A percentile compares a stretch with the other conserved stretches of the same genome.
These are phyloP conservation scores for Penicillium sp. DNA, from an alignment of 2,329 filamentous ascomycete genomes.

Conservation along the genomic window DNA sequence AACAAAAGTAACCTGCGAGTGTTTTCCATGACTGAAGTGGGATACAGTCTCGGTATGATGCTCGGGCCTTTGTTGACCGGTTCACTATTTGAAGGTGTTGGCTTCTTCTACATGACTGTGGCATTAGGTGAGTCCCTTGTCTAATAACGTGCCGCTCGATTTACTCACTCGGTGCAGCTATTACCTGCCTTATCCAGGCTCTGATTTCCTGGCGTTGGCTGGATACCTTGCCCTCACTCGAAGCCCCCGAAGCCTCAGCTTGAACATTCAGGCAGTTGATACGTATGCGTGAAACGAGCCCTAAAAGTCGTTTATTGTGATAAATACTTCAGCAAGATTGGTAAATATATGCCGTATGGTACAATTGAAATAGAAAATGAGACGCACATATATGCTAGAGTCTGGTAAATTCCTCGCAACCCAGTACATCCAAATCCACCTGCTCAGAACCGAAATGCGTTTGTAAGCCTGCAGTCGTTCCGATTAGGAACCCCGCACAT, in stretches of 20 bases:
- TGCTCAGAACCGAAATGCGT: neutral
- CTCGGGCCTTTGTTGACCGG: slow-evolving; percentile 23
- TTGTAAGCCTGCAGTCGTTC: neutral
- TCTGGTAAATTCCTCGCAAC: neutral
- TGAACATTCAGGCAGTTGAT: neutral
- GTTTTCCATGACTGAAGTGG: slow-evolving; percentile 20
- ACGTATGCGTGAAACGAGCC: neutral
- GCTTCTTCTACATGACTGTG: slow-evolving; percentile 17
- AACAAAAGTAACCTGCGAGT: slow-evolving; percentile 24
- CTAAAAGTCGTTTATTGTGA: neutral
- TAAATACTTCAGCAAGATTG: neutral
- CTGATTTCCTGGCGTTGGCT: slow-evolving; percentile 3
- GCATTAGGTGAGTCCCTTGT: slow-evolving; percentile 9
- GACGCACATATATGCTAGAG: neutral
- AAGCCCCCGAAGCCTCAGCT: neutral
- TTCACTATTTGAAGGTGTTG: slow-evolving; percentile 13
- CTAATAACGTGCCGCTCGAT: neutral
- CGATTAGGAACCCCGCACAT: slow-evolving; percentile 1
- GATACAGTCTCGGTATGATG: slow-evolving; percentile 23
- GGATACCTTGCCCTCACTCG: neutral
- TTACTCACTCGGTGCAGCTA: neutral
- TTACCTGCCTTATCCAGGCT: slow-evolving; percentile 3
- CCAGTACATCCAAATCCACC: neutral
- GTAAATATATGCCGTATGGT: neutral
- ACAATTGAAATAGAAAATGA: neutral